Base-by-base conservation (phyloP, 495 filamentous ascomycete species). In the Daldinia decipiens region DNA sequence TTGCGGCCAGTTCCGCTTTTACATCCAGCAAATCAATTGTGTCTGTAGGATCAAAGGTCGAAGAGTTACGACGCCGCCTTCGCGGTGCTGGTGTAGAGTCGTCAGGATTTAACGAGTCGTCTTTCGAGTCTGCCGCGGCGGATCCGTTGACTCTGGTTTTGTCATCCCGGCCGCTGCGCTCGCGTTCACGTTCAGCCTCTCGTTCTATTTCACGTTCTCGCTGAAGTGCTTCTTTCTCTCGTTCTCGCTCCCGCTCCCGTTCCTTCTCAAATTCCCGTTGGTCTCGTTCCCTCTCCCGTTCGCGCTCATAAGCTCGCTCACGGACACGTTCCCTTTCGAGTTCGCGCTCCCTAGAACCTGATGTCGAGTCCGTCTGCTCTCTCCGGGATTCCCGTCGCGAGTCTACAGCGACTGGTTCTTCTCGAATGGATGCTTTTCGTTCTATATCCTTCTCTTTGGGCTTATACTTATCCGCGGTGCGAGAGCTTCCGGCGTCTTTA, bases 31-130 rank as follows among this genome's bases (percentile, higher is more conserved):
- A 63, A 43, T 77, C 78, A 55, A 77, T 79, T 12, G 83, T 78
- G 71, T 87, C 81, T 17, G 81, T 86, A 12, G 85, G 84, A 56
- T 87, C 81, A 55, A 87, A 87, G 4, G 80, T 68, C 21, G 78
- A 74, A 0, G 80, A 77, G 15, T 72, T 69, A 2, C 77, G 78
- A 1, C 51, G 71, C 2, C 79, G 78, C 29, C 81, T 78, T 47
- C 80, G 80, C 7, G 64, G 61, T 26, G 67, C 29, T 17, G 45
- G 61, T 4, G 39, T 52, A 26, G 73, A 63, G 36, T 43, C 71
- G 3, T 64, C 71, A 5, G 76, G 68, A n/a, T 62, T 59, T 4
- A 68, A 63, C 15, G 73, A 73, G 56, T 61, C 34, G 26, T 76
- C 73, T 55, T 55, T 70, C 13, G 71, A 57, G 32, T 73, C 72